Evolutionary conservation across 345 rosid species (phyloP).

Genomic region (Syzygium oleosum): DNA sequence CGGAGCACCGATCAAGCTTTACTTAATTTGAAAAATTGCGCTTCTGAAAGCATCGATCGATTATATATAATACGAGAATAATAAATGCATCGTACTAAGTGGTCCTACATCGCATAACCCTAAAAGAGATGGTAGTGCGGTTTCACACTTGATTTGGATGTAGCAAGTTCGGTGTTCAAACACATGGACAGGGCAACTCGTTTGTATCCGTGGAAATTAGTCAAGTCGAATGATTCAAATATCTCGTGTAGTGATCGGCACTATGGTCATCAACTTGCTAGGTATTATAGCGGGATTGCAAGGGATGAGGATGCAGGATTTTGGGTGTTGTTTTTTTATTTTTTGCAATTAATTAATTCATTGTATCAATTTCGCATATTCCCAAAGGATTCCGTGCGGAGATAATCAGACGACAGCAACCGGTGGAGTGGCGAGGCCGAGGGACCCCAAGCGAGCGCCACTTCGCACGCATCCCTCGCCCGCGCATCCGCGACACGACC

Average conservation of each 20-base stretch:
- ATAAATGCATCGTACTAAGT: neutral
- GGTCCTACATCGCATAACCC: neutral
- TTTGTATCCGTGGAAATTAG: neutral
- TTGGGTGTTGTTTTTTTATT: neutral
- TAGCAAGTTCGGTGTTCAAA: neutral
- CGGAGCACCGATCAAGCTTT: fast-evolving
- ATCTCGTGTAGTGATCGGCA: neutral
- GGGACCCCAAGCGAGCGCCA: too few relatives aligned
- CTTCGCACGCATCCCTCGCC: too few relatives aligned
- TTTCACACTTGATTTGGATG: neutral
- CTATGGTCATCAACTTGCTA: neutral
- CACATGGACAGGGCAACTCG: neutral
- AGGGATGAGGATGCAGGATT: neutral
- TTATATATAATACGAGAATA: neutral
- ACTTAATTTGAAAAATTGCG: neutral
- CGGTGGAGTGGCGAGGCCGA: too few relatives aligned
- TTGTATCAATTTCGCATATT: too few relatives aligned
- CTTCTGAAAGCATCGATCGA: neutral
- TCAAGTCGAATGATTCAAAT: neutral
- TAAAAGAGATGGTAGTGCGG: neutral
- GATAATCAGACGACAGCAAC: too few relatives aligned
- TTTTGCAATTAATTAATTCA: too few relatives aligned
- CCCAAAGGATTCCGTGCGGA: too few relatives aligned
- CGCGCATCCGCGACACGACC: too few relatives aligned
- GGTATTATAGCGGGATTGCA: neutral